Conservation (phyloP, 805 yeast species). For the Brettanomyces anomalus region DNA sequence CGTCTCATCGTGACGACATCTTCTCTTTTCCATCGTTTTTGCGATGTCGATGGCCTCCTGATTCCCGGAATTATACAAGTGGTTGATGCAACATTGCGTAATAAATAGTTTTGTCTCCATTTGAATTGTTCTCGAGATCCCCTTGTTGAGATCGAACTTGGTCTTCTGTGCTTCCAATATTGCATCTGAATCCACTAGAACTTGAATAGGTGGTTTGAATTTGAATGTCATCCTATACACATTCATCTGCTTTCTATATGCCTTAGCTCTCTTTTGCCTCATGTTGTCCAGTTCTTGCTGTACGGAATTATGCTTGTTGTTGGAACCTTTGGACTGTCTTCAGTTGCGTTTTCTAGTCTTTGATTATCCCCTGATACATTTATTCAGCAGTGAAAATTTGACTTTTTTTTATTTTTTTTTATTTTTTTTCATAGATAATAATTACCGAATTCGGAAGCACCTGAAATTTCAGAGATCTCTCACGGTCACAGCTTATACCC, state of each 20-base stretch:
- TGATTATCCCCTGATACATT: neutral
- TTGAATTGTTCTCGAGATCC: constrained; percentile 72
- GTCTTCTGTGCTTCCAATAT: constrained; percentile 57
- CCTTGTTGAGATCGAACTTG: constrained; percentile 73
- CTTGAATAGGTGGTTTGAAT: constrained; percentile 91
- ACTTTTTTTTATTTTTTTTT: neutral
- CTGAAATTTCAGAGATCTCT: too few relatives aligned
- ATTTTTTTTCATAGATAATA: neutral
- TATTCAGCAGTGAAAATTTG: neutral
- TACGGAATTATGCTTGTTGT: constrained; percentile 1
- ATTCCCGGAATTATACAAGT: constrained; percentile 61
- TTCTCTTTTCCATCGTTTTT: constrained; percentile 79
- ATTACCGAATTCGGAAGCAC: neutral
- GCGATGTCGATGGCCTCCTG: constrained; percentile 76
- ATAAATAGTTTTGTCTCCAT: constrained; percentile 84
- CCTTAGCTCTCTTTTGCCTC: constrained; percentile 95
- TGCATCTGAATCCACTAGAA: constrained; percentile 74
- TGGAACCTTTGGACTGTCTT: neutral
- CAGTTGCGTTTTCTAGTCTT: neutral
- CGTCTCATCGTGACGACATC: constrained; percentile 65
- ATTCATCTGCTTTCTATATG: constrained; percentile 88
- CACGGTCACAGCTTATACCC: too few relatives aligned
- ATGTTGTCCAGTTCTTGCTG: constrained; percentile 29
- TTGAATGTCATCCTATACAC: constrained; percentile 79
- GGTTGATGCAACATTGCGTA: constrained; percentile 92